Evolutionary conservation across 768 basidiomycete genomes (phyloP).

Genomic region (Russula sp.): DNA sequence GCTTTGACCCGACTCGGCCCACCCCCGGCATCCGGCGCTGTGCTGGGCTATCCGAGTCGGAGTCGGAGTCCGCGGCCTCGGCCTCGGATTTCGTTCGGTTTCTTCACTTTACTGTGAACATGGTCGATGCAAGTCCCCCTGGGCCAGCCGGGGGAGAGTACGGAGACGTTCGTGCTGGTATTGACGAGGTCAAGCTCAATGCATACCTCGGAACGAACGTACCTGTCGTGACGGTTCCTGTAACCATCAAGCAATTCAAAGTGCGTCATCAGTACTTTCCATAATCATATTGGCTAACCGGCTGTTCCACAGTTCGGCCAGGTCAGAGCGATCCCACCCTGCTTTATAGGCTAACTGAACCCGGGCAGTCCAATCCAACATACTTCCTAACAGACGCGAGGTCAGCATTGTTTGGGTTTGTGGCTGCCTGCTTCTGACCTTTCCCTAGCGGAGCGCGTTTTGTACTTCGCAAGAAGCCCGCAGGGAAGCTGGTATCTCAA

Average conservation of each 20-base stretch:
- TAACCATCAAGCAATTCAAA: slow-evolving; percentile 89
- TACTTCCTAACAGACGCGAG: slow-evolving; percentile 82
- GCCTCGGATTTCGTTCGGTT: neutral
- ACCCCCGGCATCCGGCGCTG: no score
- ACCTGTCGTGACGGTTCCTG: slow-evolving; percentile 51
- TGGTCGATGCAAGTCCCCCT: slow-evolving; percentile 27
- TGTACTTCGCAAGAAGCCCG: slow-evolving; percentile 91
- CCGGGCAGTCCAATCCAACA: slow-evolving; percentile 82
- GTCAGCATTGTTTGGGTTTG: slow-evolving; percentile 35
- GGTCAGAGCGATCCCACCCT: slow-evolving; percentile 39
- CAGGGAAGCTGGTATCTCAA: slow-evolving; percentile 76
- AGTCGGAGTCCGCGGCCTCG: no score
- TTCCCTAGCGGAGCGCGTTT: slow-evolving; percentile 45
- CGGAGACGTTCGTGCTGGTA: slow-evolving; percentile 63
- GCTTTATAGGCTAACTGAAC: neutral
- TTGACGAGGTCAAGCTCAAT: slow-evolving; percentile 61
- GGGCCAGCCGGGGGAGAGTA: slow-evolving; percentile 67
- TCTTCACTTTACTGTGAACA: neutral
- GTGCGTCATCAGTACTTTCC: slow-evolving; percentile 36
- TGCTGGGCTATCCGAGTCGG: no score
- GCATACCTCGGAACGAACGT: slow-evolving; percentile 56
- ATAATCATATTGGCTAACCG: neutral
- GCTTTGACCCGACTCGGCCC: no score
- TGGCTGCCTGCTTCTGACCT: slow-evolving; percentile 1
- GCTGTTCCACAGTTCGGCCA: slow-evolving; percentile 67